A percentile compares a stretch with the other conserved stretches of the same genome.
Evolutionary conservation across 1,284 basidiomycete genomes (phyloP).

Genomic region (Ganoderma sp.): DNA sequence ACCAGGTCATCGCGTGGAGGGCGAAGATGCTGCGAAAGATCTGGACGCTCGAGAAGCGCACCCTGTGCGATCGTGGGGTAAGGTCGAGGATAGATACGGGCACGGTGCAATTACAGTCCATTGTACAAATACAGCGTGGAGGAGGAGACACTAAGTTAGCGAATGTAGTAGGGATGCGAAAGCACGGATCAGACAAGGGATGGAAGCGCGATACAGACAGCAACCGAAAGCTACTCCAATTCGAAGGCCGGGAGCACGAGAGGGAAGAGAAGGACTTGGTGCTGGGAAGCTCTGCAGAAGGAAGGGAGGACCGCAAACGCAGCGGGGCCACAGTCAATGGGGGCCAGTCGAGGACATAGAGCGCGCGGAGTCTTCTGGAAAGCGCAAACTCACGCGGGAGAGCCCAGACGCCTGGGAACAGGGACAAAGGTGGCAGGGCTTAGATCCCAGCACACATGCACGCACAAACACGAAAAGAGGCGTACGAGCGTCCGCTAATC

Average conservation of each 20-base stretch:
- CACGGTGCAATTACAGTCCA: neutral
- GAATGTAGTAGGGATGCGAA: conserved; percentile 22
- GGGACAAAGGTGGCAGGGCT: neutral
- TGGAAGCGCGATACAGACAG: conserved; percentile 26
- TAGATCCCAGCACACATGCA: neutral
- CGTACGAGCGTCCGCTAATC: conserved; percentile 11
- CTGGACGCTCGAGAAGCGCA: neutral
- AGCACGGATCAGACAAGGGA: conserved; percentile 20
- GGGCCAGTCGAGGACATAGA: conserved; percentile 3
- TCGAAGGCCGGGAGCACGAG: conserved; percentile 5
- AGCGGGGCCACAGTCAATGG: conserved; percentile 2
- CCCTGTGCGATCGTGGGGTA: neutral
- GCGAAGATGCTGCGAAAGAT: neutral
- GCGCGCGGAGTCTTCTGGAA: conserved; percentile 10
- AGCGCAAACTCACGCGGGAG: conserved; percentile 21
- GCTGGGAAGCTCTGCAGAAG: conserved; percentile 14
- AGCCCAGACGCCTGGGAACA: conserved; percentile 1
- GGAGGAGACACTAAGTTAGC: conserved; percentile 24
- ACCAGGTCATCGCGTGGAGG: neutral
- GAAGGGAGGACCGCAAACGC: conserved; percentile 4
- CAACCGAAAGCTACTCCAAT: conserved; percentile 24
- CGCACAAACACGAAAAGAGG: neutral
- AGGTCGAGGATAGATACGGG: neutral
- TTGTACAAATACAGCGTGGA: conserved; percentile 7
- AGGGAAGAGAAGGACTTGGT: conserved; percentile 2